These are phyloP conservation scores for Astragalus membranaceus DNA, from an alignment of 306 rosid genomes.

Conservation along the genomic window DNA sequence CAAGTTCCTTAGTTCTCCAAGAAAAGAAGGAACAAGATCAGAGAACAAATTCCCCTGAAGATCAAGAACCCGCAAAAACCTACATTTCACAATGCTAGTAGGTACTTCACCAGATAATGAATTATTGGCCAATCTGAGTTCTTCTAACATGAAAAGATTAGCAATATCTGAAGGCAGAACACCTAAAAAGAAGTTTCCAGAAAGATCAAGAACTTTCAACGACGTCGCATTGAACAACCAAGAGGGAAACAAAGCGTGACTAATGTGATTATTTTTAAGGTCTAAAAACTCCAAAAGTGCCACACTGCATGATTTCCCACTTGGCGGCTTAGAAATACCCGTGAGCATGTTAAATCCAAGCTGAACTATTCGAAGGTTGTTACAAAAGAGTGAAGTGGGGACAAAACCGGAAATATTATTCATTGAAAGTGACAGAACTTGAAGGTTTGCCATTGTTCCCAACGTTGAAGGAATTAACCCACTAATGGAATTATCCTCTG, in stretches of 20 bases:
- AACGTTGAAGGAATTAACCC: constrained; percentile 64
- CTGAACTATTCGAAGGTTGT: constrained; percentile 32
- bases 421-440: constrained; percentile 53
- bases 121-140: constrained; percentile 41
- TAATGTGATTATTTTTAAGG: constrained; percentile 46
- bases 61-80: constrained; percentile 49
- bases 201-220: constrained; percentile 47
- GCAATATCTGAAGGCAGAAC: constrained; percentile 42
- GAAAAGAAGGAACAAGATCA: constrained; percentile 47
- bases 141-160: constrained; percentile 40
- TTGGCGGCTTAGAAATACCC: constrained; percentile 48
- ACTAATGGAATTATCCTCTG: constrained; percentile 45
- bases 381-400: constrained; percentile 53
- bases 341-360: constrained; percentile 65
- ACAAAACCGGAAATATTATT: constrained; percentile 58
- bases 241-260: constrained; percentile 35
- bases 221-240: constrained; percentile 54
- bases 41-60: constrained; percentile 47
- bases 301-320: constrained; percentile 19
- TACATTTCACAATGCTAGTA: constrained; percentile 43
- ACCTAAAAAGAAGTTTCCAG: constrained; percentile 63
- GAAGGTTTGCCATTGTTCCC: constrained; percentile 54
- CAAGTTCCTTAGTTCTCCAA: constrained; percentile 36
- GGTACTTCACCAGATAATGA: constrained; percentile 54
- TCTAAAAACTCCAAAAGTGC: constrained; percentile 47